Percentiles rank a stretch among this genome's conserved stretches.
Conservation (phyloP, 73 alveolate genomes). For the Paramecium octaurelia region DNA sequence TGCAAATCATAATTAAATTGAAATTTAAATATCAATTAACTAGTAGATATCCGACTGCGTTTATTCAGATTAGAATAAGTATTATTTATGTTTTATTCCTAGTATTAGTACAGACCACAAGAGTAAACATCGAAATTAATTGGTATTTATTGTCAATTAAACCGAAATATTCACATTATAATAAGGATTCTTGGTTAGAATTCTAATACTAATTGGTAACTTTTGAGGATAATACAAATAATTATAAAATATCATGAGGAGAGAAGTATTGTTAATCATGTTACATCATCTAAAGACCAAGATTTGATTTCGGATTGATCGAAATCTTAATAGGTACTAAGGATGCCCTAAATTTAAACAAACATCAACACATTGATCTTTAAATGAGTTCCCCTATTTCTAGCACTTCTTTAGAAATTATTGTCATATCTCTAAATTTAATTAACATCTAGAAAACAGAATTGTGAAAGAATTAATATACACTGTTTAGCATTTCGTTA, state of each 20-base stretch:
- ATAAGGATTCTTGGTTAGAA: background rate
- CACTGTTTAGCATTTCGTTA: background rate
- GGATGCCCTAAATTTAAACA: too few species aligned
- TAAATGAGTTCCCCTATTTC: background rate
- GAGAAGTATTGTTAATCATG: background rate
- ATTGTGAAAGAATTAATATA: background rate
- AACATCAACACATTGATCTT: background rate
- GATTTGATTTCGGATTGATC: background rate
- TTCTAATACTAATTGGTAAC: background rate
- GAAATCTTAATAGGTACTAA: background rate
- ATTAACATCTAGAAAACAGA: background rate
- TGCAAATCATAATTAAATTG: constrained; percentile 29
- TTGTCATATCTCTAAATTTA: background rate
- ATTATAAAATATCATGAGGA: background rate
- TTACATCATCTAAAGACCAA: background rate
- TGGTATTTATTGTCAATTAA: background rate
- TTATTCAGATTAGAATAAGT: background rate
- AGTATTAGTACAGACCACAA: background rate
- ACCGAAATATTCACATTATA: background rate
- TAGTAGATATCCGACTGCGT: background rate
- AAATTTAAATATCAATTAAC: background rate
- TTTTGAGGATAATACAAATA: background rate
- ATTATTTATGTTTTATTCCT: background rate
- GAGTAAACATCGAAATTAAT: background rate
- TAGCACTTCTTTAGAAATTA: background rate